phyloP scores from a whole-genome alignment of 306 rosid genomes.

The Rubus idaeus region DNA sequence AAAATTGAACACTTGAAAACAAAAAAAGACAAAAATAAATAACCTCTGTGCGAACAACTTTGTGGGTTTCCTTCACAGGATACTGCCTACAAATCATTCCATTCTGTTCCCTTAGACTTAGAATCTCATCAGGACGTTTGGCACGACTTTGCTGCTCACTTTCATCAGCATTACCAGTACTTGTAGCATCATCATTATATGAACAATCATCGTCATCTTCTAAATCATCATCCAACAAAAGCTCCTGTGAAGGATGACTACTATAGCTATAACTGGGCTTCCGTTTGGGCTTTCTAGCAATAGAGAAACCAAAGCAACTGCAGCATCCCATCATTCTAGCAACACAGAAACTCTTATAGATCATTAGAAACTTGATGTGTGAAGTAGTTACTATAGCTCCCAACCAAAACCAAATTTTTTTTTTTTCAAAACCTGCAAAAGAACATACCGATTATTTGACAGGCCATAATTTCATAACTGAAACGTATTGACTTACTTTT shows the following conservation, averaged over 20 bases:
- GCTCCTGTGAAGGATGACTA: slow-evolving; percentile 51
- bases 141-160: slow-evolving; percentile 40
- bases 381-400: slow-evolving; percentile 31
- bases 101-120: slow-evolving; percentile 56
- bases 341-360: slow-evolving; percentile 47
- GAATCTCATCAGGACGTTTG: slow-evolving; percentile 82
- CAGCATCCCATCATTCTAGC: slow-evolving; percentile 72
- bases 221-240: slow-evolving; percentile 57
- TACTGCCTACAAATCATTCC: slow-evolving; percentile 81
- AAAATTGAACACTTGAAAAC: slow-evolving; percentile 1
- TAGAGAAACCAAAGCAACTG: slow-evolving; percentile 74
- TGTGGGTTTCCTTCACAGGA: slow-evolving; percentile 88
- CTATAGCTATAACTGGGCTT: slow-evolving; percentile 37
- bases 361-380: slow-evolving; percentile 50
- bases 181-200: slow-evolving; percentile 46
- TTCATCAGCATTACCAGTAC: slow-evolving; percentile 55
- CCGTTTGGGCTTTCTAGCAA: slow-evolving; percentile 39
- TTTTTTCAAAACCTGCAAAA: slow-evolving; percentile 40
- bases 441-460: neutral
- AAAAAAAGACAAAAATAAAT: neutral
- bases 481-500: neutral
- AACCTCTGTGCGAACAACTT: slow-evolving; percentile 79
- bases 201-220: slow-evolving; percentile 63
- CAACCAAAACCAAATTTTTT: slow-evolving; percentile 30
- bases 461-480: slow-evolving; percentile 14